A percentile compares a stretch with the other conserved stretches of the same genome.
Conservation (phyloP, 306 rosid genomes). For the Acmispon strigosus region DNA sequence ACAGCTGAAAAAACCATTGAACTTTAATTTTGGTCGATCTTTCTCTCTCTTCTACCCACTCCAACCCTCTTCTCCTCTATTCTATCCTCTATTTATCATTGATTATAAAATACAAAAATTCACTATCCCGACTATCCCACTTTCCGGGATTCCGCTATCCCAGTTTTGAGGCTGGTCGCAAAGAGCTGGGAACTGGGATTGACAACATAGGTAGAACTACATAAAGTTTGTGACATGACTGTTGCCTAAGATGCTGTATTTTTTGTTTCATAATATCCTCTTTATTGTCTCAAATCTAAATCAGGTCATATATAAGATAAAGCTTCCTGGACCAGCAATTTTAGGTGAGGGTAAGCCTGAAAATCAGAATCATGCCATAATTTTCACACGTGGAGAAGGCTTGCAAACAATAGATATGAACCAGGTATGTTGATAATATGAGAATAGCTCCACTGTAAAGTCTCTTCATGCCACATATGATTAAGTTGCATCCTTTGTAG, state of each 20-base stretch:
- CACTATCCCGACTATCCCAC: too few species aligned
- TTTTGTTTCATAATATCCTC: neutral
- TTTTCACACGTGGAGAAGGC: constrained; percentile 98
- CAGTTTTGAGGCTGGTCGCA: too few species aligned
- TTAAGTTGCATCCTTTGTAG: constrained; percentile 33
- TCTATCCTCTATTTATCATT: too few species aligned
- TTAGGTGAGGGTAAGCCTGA: constrained; percentile 99
- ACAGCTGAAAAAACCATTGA: too few species aligned
- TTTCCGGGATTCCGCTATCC: too few species aligned
- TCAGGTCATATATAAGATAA: constrained; percentile 86
- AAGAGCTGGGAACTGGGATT: too few species aligned
- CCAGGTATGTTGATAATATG: constrained; percentile 50
- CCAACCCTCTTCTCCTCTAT: too few species aligned
- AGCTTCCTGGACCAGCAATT: constrained; percentile 95
- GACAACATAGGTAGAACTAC: neutral
- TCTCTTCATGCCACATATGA: constrained; percentile 4
- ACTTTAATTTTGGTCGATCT: too few species aligned
- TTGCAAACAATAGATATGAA: constrained; percentile 97
- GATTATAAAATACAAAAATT: too few species aligned
- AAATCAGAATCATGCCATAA: constrained; percentile 96
- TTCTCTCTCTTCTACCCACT: too few species aligned
- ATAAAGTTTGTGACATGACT: neutral
- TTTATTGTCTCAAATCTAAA: constrained; percentile 1
- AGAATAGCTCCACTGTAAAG: neutral
- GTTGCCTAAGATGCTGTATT: neutral